Evolutionary conservation across 192 early-diverging fungal genomes (phyloP), one percentile per base, ranked within the genome.

Genomic region (Backusella parvicylindrica): DNA sequence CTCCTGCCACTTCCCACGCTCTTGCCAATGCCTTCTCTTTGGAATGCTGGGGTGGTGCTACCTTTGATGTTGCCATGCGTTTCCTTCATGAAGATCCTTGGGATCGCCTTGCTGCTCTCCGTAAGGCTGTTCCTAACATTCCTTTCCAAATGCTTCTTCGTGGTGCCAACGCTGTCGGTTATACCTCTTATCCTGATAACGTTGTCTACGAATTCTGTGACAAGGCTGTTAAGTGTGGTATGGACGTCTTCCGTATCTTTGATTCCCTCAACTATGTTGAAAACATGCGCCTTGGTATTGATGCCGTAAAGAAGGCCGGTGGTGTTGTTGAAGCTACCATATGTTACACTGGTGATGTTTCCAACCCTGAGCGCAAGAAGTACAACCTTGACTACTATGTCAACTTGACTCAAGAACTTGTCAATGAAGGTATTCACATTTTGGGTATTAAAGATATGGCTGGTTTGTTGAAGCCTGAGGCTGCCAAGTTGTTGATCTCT

Each of bases 71-170:
- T 33, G 90, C 95, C 0, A 89, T 99, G 90, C 92, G 97, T 50
- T 99, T 99, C 89, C 86, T 99, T 76, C 89, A 94, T 75, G 97
- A 99, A 82, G 95, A 96, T 83, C 97, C 97, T 28, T 99, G 97
- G 97, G 95, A 98, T 75, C 90, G 97, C 70, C 85, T 99, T 76
- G 89, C 89, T 64, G 85, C 86, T 50, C 84, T 99, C 74, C 94
- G 97, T 49, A 82, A 88, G 43, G 85, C 95, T 35, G 95, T 96
- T 38, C 97, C 97, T 78, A 97, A 98, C 84, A 89, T 99, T 81
- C 97, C 97, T 16, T 99, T 99, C 89, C 96, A 97, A 85, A 99
- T 99, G 97, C 88, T 99, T 64, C 91, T 99, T 71, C 93, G 97
- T 81, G 97, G 97, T 64, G 97, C 97, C 53, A 99, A 99, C 71